Base-by-base conservation (phyloP, 2,329 filamentous ascomycete species). In the Tolypocladium guangdongense region DNA sequence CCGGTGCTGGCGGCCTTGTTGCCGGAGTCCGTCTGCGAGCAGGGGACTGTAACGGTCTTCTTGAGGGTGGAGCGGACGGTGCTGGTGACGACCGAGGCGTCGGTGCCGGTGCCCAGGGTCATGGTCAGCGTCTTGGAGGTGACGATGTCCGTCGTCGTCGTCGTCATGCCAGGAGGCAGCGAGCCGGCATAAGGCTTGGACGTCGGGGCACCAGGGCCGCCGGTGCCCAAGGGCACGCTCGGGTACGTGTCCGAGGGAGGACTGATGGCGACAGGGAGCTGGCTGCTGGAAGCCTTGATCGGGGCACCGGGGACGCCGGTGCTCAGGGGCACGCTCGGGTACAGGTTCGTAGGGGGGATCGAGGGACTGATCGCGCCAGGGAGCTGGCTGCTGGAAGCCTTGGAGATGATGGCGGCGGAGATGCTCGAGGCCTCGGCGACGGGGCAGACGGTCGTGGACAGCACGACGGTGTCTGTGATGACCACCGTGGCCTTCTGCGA, bases 401-500 rank as follows among this genome's bases (percentile, higher is more conserved):
- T 55, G 8, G 60, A 58, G 45, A 74, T 62, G 58, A 75, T 54
- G 36, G 71, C 67, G 35, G 71, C 69, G 30, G 71, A 70, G 66
- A 74, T 71, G 56, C 64, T 64, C 49, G 61, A 62, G 33, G 69
- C 72, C 48, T 73, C 71, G 33, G 67, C 57, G 55, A 76, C 68
- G 57, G 76, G 74, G 70, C 75, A 77, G 59, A 77, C 67, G 36
- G 67, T 70, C 56, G 66, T 68, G 56, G 69, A 71, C 58, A 74
- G 62, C 39, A 65, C 61, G 49, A 73, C 62, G 41, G 68, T 71
- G 60, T 73, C 63, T 54, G 72, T 74, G 55, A 70, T 64, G 49
- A 68, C 59, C 52, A 63, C 56, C 54, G 64, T 64, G 51, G 60
- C 55, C 62, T 64, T 66, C 57, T 70, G 65, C 16, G 63, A 59